Conservation (phyloP, 768 basidiomycete genomes). For the Tylopilus balloui region DNA sequence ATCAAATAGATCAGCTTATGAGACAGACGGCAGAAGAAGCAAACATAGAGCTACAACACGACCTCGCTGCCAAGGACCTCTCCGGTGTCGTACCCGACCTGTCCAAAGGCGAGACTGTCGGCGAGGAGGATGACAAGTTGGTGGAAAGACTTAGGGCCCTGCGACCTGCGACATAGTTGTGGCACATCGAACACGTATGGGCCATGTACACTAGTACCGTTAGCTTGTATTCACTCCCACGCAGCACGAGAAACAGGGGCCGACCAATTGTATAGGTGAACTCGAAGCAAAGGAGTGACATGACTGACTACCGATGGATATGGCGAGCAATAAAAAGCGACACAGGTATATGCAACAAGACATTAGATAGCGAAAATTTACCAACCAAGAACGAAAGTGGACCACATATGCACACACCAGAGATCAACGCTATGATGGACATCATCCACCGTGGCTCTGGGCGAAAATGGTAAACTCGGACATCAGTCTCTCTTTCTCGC, state of each 20-base stretch:
- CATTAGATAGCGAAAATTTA: constrained; percentile 29
- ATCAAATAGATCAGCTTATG: constrained; percentile 91
- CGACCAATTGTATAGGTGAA: background rate
- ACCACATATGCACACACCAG: background rate
- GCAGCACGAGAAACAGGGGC: constrained; percentile 1
- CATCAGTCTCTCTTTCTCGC: constrained; percentile 46
- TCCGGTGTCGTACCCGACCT: constrained; percentile 54
- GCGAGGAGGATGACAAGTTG: constrained; percentile 77
- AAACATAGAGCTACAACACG: constrained; percentile 91
- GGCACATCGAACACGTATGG: background rate
- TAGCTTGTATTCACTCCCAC: constrained; percentile 1
- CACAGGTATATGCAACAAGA: constrained; percentile 14
- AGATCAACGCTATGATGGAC: constrained; percentile 1
- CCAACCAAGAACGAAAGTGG: constrained; percentile 13
- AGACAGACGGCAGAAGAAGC: constrained; percentile 96
- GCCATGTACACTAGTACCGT: constrained; percentile 11
- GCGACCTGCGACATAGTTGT: constrained; percentile 60
- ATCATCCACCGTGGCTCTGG: constrained; percentile 27
- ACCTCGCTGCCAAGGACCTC: constrained; percentile 65
- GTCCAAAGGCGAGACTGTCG: constrained; percentile 45
- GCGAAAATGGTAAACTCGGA: constrained; percentile 60
- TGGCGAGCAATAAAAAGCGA: constrained; percentile 19
- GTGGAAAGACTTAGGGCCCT: constrained; percentile 87
- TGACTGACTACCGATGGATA: constrained; percentile 8
- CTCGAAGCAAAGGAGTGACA: constrained; percentile 13